Percentiles rank a stretch among this genome's conserved stretches.
Conservation (phyloP, 2,329 filamentous ascomycete species). For the Pseudocercospora eumusae region DNA sequence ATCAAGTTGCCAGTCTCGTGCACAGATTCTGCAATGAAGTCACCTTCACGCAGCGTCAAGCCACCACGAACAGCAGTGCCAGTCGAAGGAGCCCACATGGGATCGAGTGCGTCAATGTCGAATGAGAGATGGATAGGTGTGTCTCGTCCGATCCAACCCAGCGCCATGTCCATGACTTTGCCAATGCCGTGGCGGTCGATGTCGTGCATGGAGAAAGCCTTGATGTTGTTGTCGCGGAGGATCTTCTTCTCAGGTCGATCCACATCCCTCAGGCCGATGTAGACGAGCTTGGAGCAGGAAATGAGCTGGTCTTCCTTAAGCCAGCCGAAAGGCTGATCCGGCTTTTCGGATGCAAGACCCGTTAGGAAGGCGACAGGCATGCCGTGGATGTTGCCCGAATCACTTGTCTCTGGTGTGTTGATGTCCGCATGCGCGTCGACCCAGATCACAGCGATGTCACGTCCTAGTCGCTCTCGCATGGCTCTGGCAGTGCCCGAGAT, state of each 20-base stretch:
- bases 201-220: conserved; percentile 98
- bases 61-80: conserved; percentile 93
- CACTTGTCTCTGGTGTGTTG: conserved; percentile 89
- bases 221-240: conserved; percentile 82
- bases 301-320: conserved; percentile 69
- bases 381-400: conserved; percentile 91
- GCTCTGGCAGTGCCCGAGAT: conserved; percentile 85
- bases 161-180: conserved; percentile 95
- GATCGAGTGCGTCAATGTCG: conserved; percentile 94
- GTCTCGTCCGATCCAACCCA: conserved; percentile 89
- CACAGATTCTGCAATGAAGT: conserved; percentile 83
- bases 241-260: conserved; percentile 93
- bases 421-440: conserved; percentile 98
- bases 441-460: conserved; percentile 95
- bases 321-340: conserved; percentile 87
- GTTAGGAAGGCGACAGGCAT: conserved; percentile 96
- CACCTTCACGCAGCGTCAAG: conserved; percentile 88
- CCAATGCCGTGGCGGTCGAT: conserved; percentile 94
- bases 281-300: conserved; percentile 83
- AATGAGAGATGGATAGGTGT: conserved; percentile 97
- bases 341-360: conserved; percentile 69
- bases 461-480: conserved; percentile 74
- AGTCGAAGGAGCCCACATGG: conserved; percentile 93
- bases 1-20: conserved; percentile 59
- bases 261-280: conserved; percentile 92